Percentiles rank a stretch among this genome's conserved stretches.
Evolutionary conservation across 2,329 filamentous ascomycete genomes (phyloP).

Genomic region (Blastomyces silverae): DNA sequence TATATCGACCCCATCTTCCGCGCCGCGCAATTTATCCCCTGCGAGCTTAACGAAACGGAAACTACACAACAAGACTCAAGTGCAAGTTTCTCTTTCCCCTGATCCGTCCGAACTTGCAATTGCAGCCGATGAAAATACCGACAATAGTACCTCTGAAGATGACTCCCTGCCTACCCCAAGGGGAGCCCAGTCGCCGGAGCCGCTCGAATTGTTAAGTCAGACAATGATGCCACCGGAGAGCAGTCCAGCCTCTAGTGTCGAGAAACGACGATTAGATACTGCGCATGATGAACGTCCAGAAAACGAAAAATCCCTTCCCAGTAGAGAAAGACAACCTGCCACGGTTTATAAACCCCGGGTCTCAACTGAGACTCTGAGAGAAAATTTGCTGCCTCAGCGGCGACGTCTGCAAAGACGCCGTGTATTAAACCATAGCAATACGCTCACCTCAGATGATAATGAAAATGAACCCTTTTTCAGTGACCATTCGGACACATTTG

Average conservation of each 20-base stretch:
- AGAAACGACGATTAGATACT: background rate
- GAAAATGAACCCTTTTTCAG: conserved; percentile 5
- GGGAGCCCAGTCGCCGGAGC: conserved; percentile 19
- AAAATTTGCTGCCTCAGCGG: conserved; percentile 33
- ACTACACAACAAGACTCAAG: conserved; percentile 15
- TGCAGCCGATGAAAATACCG: conserved; percentile 14
- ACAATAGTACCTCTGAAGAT: conserved; percentile 13
- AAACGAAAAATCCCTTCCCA: background rate
- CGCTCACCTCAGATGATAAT: conserved; percentile 12
- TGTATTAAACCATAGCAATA: conserved; percentile 18
- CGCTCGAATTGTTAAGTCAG: conserved; percentile 29
- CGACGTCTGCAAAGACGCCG: conserved; percentile 22
- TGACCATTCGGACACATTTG: conserved; percentile 15
- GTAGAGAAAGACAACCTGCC: background rate
- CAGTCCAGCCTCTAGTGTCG: conserved; percentile 21
- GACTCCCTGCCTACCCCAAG: conserved; percentile 15
- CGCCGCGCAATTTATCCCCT: conserved; percentile 19
- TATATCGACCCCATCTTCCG: conserved; percentile 24
- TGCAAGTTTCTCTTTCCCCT: conserved; percentile 29
- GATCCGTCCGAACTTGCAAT: conserved; percentile 22
- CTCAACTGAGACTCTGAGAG: conserved; percentile 33
- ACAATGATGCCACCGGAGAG: conserved; percentile 37
- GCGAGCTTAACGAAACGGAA: background rate
- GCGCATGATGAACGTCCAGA: background rate
- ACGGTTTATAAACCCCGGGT: conserved; percentile 19